Conservation (phyloP, 31 red algal genomes). For the Asparagopsis taxiformis region DNA sequence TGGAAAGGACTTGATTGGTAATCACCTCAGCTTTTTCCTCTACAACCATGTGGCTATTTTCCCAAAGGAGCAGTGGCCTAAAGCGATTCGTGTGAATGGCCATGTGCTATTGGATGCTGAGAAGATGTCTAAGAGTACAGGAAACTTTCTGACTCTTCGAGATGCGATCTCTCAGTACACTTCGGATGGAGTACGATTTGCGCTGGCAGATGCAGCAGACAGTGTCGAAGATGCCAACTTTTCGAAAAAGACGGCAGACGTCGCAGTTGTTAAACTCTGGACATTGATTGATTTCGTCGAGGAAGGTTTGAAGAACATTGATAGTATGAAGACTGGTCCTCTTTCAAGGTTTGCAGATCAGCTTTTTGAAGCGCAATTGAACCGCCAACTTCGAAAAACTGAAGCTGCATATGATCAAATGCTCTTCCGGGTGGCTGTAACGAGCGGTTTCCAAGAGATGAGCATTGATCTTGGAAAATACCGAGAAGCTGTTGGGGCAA, state of each 20-base stretch:
- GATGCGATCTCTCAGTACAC: conserved; percentile 87
- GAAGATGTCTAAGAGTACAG: conserved; percentile 99
- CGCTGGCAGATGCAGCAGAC: conserved; percentile 96
- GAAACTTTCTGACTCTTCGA: conserved; percentile 95
- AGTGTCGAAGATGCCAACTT: conserved; percentile 98
- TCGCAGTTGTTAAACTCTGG: conserved; percentile 92
- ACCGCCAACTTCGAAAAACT: conserved; percentile 45
- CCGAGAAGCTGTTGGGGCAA: conserved; percentile 77
- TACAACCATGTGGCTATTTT: conserved; percentile 98
- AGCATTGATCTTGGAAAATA: conserved; percentile 77
- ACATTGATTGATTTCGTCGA: conserved; percentile 76
- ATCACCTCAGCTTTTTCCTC: conserved; percentile 96
- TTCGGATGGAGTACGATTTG: conserved; percentile 93
- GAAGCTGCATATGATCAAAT: conserved; percentile 83
- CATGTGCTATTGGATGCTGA: conserved; percentile 95
- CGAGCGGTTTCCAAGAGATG: conserved; percentile 90
- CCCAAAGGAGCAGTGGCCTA: conserved; percentile 87
- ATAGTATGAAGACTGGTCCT: conserved; percentile 50
- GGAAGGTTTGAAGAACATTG: conserved; percentile 74
- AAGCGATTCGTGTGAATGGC: conserved; percentile 88
- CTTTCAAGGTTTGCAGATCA: conserved; percentile 80
- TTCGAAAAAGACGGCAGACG: conserved; percentile 88
- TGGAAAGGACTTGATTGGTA: conserved; percentile 95
- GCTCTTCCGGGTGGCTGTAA: conserved; percentile 92
- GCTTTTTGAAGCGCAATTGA: conserved; percentile 78